A percentile compares a stretch with the other conserved stretches of the same genome.
phyloP scores from a whole-genome alignment of 139 green algal genomes.

The Coelastrella sp. region DNA sequence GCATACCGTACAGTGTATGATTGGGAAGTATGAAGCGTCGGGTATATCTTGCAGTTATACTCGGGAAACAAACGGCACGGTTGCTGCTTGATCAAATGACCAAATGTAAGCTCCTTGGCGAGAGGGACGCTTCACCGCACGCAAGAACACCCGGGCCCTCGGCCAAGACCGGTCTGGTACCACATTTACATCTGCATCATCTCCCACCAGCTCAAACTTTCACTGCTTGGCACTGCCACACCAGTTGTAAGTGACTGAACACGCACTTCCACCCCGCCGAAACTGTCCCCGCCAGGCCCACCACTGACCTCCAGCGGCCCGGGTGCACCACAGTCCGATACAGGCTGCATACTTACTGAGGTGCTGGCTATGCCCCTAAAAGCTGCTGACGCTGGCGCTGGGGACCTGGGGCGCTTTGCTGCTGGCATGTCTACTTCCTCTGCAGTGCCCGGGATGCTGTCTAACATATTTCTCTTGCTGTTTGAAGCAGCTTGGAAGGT shows the following conservation, averaged over 20 bases:
- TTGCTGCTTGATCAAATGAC: no score
- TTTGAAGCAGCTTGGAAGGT: not conserved
- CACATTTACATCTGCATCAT: conserved; percentile 30
- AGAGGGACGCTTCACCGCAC: no score
- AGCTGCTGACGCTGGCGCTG: not conserved
- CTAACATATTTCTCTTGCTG: not conserved
- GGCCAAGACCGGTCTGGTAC: no score
- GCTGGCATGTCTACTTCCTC: not conserved
- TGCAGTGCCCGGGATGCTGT: not conserved
- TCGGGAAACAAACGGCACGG: no score
- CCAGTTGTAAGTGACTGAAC: not conserved
- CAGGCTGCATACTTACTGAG: not conserved
- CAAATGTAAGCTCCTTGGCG: no score
- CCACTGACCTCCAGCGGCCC: not conserved
- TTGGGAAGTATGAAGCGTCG: no score
- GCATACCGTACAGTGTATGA: no score
- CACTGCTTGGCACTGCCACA: not conserved
- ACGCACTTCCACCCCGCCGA: not conserved
- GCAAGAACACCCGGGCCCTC: no score
- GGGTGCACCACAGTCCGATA: not conserved
- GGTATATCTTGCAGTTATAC: no score
- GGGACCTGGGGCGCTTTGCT: not conserved
- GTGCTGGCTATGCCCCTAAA: not conserved
- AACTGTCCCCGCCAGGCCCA: not conserved
- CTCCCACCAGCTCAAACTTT: conserved; percentile 8